Percentiles rank a stretch among this genome's conserved stretches.
These are phyloP conservation scores for Serendipita indica DNA, from an alignment of 768 basidiomycete genomes.

Conservation along the genomic window DNA sequence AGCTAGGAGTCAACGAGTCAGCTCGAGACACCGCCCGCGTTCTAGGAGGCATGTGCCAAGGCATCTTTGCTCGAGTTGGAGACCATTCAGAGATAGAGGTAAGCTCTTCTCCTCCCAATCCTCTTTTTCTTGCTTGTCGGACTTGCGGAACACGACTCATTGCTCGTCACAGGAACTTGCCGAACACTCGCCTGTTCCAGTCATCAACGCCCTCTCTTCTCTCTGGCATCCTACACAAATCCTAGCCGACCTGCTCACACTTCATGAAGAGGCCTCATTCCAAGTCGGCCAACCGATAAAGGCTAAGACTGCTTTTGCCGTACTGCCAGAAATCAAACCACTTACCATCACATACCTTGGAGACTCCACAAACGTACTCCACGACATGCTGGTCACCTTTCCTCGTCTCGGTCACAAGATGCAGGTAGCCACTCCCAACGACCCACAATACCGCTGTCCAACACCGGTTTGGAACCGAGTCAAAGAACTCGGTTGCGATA, in stretches of 20 bases:
- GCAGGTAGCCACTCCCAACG: conserved; percentile 65
- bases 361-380: conserved; percentile 86
- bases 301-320: conserved; percentile 12
- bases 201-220: conserved; percentile 89
- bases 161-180: conserved; percentile 56
- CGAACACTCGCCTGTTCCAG: conserved; percentile 78
- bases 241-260: conserved; percentile 82
- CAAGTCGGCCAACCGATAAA: neutral
- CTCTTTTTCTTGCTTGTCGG: neutral
- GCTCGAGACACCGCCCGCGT: conserved; percentile 73
- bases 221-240: conserved; percentile 95
- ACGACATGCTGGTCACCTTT: conserved; percentile 93
- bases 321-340: conserved; percentile 45
- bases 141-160: neutral
- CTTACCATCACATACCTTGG: conserved; percentile 89
- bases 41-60: conserved; percentile 88
- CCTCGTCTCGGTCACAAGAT: conserved; percentile 81
- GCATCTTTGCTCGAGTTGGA: conserved; percentile 92
- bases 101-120: conserved; percentile 15
- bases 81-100: conserved; percentile 89
- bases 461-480: conserved; percentile 68
- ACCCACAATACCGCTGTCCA: conserved; percentile 49
- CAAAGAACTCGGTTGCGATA: conserved; percentile 55
- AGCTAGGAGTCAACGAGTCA: conserved; percentile 90
- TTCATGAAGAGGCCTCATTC: conserved; percentile 42